Conservation (phyloP, 2,329 filamentous ascomycete species). For the Westerdykella sp. region DNA sequence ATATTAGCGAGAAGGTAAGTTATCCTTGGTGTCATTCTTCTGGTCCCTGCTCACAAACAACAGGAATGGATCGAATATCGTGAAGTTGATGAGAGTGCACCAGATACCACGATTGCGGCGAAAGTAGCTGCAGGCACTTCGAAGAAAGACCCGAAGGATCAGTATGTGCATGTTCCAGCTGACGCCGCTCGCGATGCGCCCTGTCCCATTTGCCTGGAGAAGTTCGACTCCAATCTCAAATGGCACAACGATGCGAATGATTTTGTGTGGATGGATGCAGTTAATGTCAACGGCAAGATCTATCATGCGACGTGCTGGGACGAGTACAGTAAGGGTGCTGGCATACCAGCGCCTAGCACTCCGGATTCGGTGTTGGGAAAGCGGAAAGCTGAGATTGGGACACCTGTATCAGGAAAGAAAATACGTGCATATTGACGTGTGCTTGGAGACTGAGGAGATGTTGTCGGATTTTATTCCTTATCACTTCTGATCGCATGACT, state of each 20-base stretch:
- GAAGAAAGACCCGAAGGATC: constrained; percentile 52
- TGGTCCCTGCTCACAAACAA: constrained; percentile 22
- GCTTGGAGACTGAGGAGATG: background rate
- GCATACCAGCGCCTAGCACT: constrained; percentile 28
- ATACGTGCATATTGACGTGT: constrained; percentile 19
- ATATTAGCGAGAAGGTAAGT: constrained; percentile 77
- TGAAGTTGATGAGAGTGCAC: constrained; percentile 63
- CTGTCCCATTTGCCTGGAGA: constrained; percentile 93
- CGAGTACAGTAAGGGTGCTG: constrained; percentile 47
- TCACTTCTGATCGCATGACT: too few relatives aligned
- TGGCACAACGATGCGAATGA: constrained; percentile 93
- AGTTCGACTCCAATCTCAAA: constrained; percentile 69
- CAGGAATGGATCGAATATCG: constrained; percentile 86
- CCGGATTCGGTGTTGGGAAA: constrained; percentile 36
- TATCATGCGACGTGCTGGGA: constrained; percentile 88
- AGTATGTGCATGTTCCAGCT: constrained; percentile 79
- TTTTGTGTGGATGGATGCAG: constrained; percentile 92
- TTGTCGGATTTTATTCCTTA: too few relatives aligned
- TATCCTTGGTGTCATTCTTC: background rate
- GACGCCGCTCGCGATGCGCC: constrained; percentile 64
- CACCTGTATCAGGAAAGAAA: constrained; percentile 27
- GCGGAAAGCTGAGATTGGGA: constrained; percentile 26
- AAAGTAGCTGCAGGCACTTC: constrained; percentile 37
- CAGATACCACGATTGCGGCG: constrained; percentile 18
- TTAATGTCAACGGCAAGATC: constrained; percentile 68